Evolutionary conservation across 2,329 filamentous ascomycete genomes (phyloP), one percentile per base, ranked within the genome.

Genomic region (Trichoderma simmonsii): DNA sequence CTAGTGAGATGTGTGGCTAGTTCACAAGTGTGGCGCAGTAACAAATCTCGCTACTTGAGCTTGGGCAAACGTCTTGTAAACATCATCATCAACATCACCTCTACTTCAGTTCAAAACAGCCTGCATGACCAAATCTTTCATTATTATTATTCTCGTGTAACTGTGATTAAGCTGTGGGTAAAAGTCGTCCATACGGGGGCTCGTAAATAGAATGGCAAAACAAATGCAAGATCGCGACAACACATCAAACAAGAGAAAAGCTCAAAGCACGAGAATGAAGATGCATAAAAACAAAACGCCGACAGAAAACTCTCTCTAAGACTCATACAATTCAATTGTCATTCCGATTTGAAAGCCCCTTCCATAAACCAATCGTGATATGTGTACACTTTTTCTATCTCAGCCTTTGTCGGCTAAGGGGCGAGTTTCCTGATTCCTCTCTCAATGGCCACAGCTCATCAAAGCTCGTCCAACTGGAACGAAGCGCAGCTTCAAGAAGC

Each of bases 311-410:
- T 26, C 54, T 26, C 61, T 54, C 39, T 67, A 54, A 51, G 57
- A 62, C 74, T 75, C 73, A 75, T 77, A 74, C 74, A 76, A 77
- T 77, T 75, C 75, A 75, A 77, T 78, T 78, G 60, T 79, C 81
- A 77, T 79, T 76, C 75, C 74, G 43, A 26, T 61, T 62, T 62
- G 36, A 54, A 70, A 75, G 71, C 73, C 67, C 77, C 74, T 76
- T 75, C 75, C 78, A 77, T 79, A 77, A 76, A 77, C 78, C 78
- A 73, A 79, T 80, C 80, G 81, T 79, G 78, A 78, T 79, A 80
- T 82, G 82, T 83, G 79, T 82, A 83, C 82, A 83, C 76, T 79
- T 81, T 72, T 68, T 80, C 77, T 77, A 77, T 77, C 80, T 79
- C 76, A 69, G 73, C 75, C 74, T 71, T 73, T 71, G 60, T 34